Base-by-base conservation (phyloP, 139 green algal genomes). In the Closterium sp. region DNA sequence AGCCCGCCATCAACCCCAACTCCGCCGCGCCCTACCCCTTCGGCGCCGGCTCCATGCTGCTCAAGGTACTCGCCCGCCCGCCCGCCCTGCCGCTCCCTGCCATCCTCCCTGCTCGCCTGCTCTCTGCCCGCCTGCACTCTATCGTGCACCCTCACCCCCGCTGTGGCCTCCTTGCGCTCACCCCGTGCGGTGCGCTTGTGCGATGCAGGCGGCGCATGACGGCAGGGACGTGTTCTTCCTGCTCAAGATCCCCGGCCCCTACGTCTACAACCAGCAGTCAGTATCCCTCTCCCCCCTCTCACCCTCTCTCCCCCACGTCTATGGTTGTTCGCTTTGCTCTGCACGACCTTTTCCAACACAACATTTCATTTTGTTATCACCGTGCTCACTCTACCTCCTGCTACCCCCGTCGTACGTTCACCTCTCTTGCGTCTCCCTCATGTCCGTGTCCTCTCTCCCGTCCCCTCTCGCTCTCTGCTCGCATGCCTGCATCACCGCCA, bases 171-270 rank as follows among this genome's bases (percentile, higher is more conserved):
- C 33, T 76, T 34, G 84, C 84, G 25, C 33, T 87, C 33, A 10
- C 4, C 2, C 84, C 33, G 19, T 34, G 84, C 33, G 84, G 7
- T 89, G 35, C 12, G 35, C 84, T 28, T 88, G 19, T 34, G 84
- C 33, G 84, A 3, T 89, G n/a, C 81, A 91, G 88, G 88, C 76
- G 23, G 88, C 36, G 21, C 89, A 92, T 32, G 89, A 92, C 90
- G 89, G 89, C 30, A 19, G 34, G 84, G 90, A 92, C 32, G 43
- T 92, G 33, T 92, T 91, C 85, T 33, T 92, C 36, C 89, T 92
- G 33, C 84, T 92, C 33, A 76, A 38, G 84, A 28, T 90, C 23
- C 89, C 89, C 23, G 89, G 89, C 33, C 34, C 84, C 33, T 92
- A 91, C 90, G 89, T 92, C 6, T 92, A 36, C 32, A 91, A 90